These are phyloP conservation scores for Diaporthe velutina DNA, from an alignment of 2,329 filamentous ascomycete species.

Conservation along the genomic window DNA sequence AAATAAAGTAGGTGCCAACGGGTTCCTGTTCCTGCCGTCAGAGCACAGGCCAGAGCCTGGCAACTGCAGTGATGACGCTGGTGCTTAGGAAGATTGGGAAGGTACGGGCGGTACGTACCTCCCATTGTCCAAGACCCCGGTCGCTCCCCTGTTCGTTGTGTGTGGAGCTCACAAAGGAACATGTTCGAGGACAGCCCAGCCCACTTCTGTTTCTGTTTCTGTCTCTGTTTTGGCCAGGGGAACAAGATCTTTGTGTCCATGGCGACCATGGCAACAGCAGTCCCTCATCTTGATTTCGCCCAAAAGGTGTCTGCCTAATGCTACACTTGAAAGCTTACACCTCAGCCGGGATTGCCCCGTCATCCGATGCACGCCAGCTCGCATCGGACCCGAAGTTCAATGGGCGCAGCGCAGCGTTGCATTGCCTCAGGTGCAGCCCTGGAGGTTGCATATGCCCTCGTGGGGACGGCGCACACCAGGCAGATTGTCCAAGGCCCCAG, in stretches of 20 bases:
- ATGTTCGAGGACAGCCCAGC: not conserved
- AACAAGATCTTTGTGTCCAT: slow-evolving; percentile 14
- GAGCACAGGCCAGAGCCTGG: slow-evolving; percentile 7
- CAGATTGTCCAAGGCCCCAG: slow-evolving; percentile 5
- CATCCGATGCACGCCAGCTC: slow-evolving; percentile 29
- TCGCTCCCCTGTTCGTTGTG: not conserved
- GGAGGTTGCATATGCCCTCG: slow-evolving; percentile 20
- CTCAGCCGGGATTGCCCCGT: slow-evolving; percentile 36
- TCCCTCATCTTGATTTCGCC: slow-evolving; percentile 25
- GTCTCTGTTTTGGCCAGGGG: not conserved
- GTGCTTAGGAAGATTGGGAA: not conserved
- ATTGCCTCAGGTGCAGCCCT: slow-evolving; percentile 36
- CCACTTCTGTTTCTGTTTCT: slow-evolving; percentile 15
- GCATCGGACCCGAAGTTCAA: slow-evolving; percentile 31
- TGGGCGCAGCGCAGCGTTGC: slow-evolving; percentile 31
- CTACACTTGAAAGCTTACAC: slow-evolving; percentile 32
- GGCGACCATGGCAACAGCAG: slow-evolving; percentile 8
- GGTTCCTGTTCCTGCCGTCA: not conserved
- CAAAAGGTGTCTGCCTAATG: slow-evolving; percentile 33
- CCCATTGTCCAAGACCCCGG: not conserved
- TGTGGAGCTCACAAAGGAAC: slow-evolving; percentile 27
- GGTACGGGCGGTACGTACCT: not conserved
- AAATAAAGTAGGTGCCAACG: not conserved
- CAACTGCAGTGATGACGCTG: slow-evolving; percentile 9
- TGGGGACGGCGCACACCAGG: slow-evolving; percentile 19